phyloP scores from a whole-genome alignment of 441 rosid genomes.

The Breynia disticha region DNA sequence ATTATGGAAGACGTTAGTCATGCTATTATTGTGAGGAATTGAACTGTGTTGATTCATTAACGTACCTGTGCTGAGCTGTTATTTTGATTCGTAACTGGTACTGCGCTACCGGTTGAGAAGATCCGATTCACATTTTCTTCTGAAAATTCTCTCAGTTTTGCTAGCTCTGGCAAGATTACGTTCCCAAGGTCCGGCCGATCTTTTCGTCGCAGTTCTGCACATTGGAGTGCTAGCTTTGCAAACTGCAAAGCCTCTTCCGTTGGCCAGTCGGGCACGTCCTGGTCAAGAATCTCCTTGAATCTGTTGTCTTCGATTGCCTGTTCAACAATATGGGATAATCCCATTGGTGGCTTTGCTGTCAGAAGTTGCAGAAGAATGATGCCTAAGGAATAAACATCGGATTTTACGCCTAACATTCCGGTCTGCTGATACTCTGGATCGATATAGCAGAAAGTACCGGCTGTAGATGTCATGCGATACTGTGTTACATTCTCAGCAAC shows the following conservation, averaged over 20 bases:
- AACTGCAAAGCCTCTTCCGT: constrained; percentile 25
- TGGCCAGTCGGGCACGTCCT: constrained; percentile 35
- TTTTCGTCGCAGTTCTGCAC: constrained; percentile 33
- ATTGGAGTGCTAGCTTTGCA: constrained; percentile 26
- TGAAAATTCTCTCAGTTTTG: constrained; percentile 16
- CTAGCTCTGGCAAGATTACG: constrained; percentile 17
- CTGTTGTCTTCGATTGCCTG: constrained; percentile 25
- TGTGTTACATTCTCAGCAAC: constrained; percentile 35
- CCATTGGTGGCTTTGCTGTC: constrained; percentile 44
- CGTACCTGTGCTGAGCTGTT: constrained; percentile 29
- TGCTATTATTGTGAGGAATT: neutral
- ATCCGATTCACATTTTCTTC: constrained; percentile 10
- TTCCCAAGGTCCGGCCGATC: constrained; percentile 30
- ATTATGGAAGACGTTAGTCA: neutral
- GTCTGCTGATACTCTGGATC: constrained; percentile 40
- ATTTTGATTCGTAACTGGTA: constrained; percentile 15
- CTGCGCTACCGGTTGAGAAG: neutral
- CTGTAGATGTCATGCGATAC: constrained; percentile 36
- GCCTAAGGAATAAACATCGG: constrained; percentile 39
- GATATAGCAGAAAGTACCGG: constrained; percentile 46
- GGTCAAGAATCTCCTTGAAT: constrained; percentile 28
- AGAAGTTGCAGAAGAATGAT: constrained; percentile 35
- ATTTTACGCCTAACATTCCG: constrained; percentile 41
- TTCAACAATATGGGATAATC: constrained; percentile 29
- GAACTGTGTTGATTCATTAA: neutral